Evolutionary conservation across 768 basidiomycete genomes (phyloP).

Genomic region (Kwoniella bestiolae): DNA sequence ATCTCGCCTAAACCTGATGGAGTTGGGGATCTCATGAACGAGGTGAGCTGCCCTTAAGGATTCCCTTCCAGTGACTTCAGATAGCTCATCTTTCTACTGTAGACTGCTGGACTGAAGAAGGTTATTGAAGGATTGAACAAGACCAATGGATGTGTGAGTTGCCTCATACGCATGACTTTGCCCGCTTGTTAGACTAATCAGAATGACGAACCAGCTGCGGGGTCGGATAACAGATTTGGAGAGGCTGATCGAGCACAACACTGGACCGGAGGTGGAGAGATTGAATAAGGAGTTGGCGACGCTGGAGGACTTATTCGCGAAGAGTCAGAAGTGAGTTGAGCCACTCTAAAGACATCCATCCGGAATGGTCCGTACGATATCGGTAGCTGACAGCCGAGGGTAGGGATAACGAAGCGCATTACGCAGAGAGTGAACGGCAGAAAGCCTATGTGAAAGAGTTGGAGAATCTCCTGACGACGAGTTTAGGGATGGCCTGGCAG

Average conservation of each 20-base stretch:
- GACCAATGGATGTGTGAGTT: slow-evolving; percentile 14
- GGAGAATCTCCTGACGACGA: slow-evolving; percentile 21
- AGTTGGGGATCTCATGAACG: slow-evolving; percentile 8
- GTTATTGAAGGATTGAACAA: slow-evolving; percentile 17
- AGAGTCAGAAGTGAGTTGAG: slow-evolving; percentile 13
- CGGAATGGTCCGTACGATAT: too few relatives aligned
- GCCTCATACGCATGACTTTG: too few relatives aligned
- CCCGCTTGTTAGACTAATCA: too few relatives aligned
- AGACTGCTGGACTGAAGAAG: slow-evolving; percentile 8
- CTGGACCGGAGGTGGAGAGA: slow-evolving; percentile 15
- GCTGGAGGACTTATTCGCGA: slow-evolving; percentile 18
- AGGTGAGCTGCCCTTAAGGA: neutral
- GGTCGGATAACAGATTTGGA: slow-evolving; percentile 14
- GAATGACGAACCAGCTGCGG: too few relatives aligned
- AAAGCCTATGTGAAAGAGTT: slow-evolving; percentile 34
- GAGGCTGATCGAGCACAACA: slow-evolving; percentile 10
- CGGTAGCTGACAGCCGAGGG: neutral
- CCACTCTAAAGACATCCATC: too few relatives aligned
- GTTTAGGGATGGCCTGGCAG: slow-evolving; percentile 26
- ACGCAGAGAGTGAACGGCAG: slow-evolving; percentile 22
- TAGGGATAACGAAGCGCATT: slow-evolving; percentile 40
- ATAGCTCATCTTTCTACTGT: neutral
- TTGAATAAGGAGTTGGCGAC: slow-evolving; percentile 19
- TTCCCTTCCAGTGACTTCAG: too few relatives aligned
- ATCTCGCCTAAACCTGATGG: neutral